phyloP scores from a whole-genome alignment of 1,284 basidiomycete genomes.

The Ganoderma sinense region DNA sequence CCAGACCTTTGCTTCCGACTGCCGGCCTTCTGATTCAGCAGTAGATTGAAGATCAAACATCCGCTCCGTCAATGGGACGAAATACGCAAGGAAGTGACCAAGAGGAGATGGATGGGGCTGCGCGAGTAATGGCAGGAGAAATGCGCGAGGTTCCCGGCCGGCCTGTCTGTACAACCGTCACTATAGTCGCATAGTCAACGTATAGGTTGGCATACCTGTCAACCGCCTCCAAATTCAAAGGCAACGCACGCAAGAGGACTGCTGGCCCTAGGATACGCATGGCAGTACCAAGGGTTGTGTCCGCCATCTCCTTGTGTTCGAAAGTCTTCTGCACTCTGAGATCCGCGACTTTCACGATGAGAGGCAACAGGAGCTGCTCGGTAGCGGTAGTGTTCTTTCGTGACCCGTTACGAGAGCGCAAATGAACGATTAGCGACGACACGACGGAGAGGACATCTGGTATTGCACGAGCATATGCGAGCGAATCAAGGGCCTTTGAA shows the following conservation, averaged over 20 bases:
- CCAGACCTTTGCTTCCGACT: conserved; percentile 93
- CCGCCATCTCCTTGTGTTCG: conserved; percentile 91
- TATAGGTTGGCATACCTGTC: conserved; percentile 65
- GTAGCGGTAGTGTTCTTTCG: conserved; percentile 64
- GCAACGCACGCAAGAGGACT: conserved; percentile 78
- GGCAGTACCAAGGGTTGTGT: conserved; percentile 82
- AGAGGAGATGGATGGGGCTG: conserved; percentile 84
- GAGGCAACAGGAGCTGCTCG: conserved; percentile 73
- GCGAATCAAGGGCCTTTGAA: conserved; percentile 71
- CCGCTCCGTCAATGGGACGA: conserved; percentile 93
- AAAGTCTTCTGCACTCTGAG: conserved; percentile 85
- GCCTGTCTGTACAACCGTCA: conserved; percentile 52
- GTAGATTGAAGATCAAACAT: conserved; percentile 90
- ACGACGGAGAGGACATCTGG: conserved; percentile 75
- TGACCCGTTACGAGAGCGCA: conserved; percentile 50
- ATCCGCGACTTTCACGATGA: conserved; percentile 81
- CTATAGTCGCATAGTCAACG: not conserved
- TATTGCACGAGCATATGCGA: conserved; percentile 73
- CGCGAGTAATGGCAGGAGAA: conserved; percentile 91
- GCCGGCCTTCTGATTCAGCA: conserved; percentile 74
- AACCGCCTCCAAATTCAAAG: conserved; percentile 85
- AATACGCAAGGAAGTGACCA: conserved; percentile 87
- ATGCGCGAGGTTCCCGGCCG: conserved; percentile 81
- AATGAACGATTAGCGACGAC: conserved; percentile 58
- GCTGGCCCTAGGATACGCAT: conserved; percentile 91